Base-by-base conservation (phyloP, 2,329 filamentous ascomycete species). In the Plenodomus lindquistii region DNA sequence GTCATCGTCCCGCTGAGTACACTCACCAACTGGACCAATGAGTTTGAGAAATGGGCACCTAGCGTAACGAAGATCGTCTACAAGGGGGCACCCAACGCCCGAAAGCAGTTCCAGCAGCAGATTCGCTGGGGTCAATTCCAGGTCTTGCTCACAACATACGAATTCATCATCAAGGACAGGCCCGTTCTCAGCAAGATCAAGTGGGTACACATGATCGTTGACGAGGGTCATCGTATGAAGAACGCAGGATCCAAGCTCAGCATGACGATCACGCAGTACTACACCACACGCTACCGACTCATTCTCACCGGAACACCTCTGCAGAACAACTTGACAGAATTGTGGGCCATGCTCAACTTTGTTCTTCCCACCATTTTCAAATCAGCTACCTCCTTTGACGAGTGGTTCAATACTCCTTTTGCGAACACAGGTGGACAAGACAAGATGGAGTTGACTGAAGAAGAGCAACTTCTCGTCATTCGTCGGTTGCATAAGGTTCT, bases 351-450 rank as follows among this genome's bases (percentile, higher is more conserved):
- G 79, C 88, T 99, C 66, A 99, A 99, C 77, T 99, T 99, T 73
- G 94, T 97, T 35, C 79, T 99, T 40, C 94, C 94, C 2, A 97
- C 91, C 62, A 99, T 99, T 60, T 99, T 99, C 86, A 99, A 99
- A 73, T 97, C 94, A 2, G 91, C 93, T 54, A 97, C 94, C 71
- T 97, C 93, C 2, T 99, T 99, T 68, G 94, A 99, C 72, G 94
- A 99, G 73, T 99, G 94, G 94, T 99, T 99, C 85, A 99, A 97
- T 71, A 99, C 94, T 20, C 94, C 94, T 0, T 99, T 99, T 72
- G 94, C 94, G 61, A 99, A 99, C 71, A 99, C 94, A 4, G 94
- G 94, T 74, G 87, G 91, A 35, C 93, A 97, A 75, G 94, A 99
- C 75, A 96, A 94, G 80, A 99, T 99, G 89, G 93, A 97, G 69